These are phyloP conservation scores for Pseudocohnilembus persalinus DNA, from an alignment of 169 alveolate genomes.

Conservation along the genomic window DNA sequence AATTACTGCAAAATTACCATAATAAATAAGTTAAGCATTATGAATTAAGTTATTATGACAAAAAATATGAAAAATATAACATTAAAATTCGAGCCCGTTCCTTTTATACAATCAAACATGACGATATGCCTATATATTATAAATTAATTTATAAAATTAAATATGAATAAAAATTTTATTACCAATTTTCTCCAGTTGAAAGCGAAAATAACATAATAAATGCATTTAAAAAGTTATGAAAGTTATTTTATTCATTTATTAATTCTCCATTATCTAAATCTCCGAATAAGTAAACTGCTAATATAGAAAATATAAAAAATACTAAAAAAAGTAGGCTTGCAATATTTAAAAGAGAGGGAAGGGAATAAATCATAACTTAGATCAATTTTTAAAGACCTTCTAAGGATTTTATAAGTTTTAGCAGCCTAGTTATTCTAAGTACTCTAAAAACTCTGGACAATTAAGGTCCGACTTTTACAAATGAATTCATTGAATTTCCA, in stretches of 20 bases:
- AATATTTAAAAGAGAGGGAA: slow-evolving; percentile 76
- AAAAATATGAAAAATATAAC: slow-evolving; percentile 56
- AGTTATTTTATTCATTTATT: slow-evolving; percentile 55
- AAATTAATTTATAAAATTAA: too few species aligned
- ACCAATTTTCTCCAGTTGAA: slow-evolving; percentile 79
- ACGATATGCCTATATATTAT: neutral
- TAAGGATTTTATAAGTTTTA: slow-evolving; percentile 69
- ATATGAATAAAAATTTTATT: neutral
- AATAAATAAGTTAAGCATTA: slow-evolving; percentile 69
- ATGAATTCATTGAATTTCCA: slow-evolving; percentile 45
- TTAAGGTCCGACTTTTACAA: slow-evolving; percentile 76
- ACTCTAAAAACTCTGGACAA: slow-evolving; percentile 75
- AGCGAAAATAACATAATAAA: slow-evolving; percentile 50
- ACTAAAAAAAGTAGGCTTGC: slow-evolving; percentile 67
- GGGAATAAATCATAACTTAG: slow-evolving; percentile 22
- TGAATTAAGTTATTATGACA: slow-evolving; percentile 35
- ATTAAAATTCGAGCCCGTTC: neutral
- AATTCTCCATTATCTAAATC: slow-evolving; percentile 47
- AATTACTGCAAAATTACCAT: slow-evolving; percentile 58
- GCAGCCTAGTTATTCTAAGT: slow-evolving; percentile 74
- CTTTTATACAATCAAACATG: neutral
- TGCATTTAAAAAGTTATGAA: slow-evolving; percentile 67
- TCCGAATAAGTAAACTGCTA: slow-evolving; percentile 77
- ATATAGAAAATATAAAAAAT: slow-evolving; percentile 75
- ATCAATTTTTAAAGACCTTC: slow-evolving; percentile 77